phyloP scores from a whole-genome alignment of 2,329 filamentous ascomycete genomes.

The Paraphoma sp. region DNA sequence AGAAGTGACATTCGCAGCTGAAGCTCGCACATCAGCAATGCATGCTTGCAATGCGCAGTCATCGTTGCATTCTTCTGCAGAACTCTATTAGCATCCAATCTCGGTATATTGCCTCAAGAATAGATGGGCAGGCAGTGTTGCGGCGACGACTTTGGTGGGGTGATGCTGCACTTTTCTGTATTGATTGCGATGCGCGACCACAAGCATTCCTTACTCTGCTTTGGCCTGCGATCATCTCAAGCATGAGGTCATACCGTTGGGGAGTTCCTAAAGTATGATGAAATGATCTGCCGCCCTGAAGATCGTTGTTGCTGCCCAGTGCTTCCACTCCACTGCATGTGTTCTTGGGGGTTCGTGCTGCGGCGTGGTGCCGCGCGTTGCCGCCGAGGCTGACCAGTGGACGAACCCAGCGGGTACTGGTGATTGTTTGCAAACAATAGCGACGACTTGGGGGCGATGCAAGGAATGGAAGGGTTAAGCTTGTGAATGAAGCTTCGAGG shows the following conservation, averaged over 20 bases:
- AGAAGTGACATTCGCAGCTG: conserved; percentile 11
- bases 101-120: not conserved
- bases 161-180: conserved; percentile 16
- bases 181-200: conserved; percentile 29
- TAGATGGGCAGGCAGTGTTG: conserved; percentile 8
- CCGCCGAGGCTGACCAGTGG: not conserved
- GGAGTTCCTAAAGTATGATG: conserved; percentile 21
- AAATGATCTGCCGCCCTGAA: conserved; percentile 34
- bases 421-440: not conserved
- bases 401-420: not conserved
- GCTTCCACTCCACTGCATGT: conserved; percentile 15
- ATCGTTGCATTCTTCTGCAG: conserved; percentile 4
- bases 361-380: conserved; percentile 5
- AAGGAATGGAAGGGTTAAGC: not conserved
- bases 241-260: conserved; percentile 22
- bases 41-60: conserved; percentile 2
- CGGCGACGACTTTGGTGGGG: conserved; percentile 1
- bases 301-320: conserved; percentile 21
- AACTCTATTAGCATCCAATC: not conserved
- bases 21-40: conserved; percentile 1
- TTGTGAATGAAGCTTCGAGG: not conserved
- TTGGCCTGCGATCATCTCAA: conserved; percentile 15
- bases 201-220: conserved; percentile 15
- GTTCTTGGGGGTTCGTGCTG: conserved; percentile 6
- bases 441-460: not conserved